Percentiles rank a stretch among this genome's conserved stretches.
phyloP scores from a whole-genome alignment of 2,329 filamentous ascomycete genomes.

The Chrysosphaeria jannelii region DNA sequence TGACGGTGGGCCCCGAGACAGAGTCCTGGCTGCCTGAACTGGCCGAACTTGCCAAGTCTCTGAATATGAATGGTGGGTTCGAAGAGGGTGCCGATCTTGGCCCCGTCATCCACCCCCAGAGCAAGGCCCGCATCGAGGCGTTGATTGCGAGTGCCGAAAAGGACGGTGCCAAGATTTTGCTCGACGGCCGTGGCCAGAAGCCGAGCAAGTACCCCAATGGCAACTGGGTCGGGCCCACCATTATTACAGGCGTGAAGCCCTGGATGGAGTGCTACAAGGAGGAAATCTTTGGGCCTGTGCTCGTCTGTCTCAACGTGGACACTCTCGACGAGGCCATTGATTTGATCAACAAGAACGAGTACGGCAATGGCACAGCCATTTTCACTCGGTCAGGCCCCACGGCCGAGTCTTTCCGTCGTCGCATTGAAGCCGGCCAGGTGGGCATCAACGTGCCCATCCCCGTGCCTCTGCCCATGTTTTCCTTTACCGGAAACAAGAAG shows the following conservation, averaged over 20 bases:
- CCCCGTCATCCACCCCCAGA: constrained; percentile 53
- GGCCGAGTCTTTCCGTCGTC: constrained; percentile 46
- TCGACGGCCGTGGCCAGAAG: constrained; percentile 48
- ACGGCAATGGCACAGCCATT: constrained; percentile 64
- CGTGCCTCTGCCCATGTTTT: constrained; percentile 40
- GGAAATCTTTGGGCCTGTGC: constrained; percentile 63
- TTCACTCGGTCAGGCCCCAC: constrained; percentile 55
- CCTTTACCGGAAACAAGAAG: constrained; percentile 58
- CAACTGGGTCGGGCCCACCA: constrained; percentile 62
- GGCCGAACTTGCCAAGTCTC: constrained; percentile 40
- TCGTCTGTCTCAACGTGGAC: constrained; percentile 51
- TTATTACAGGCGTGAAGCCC: constrained; percentile 52
- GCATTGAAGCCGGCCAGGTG: constrained; percentile 63
- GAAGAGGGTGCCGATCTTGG: constrained; percentile 54
- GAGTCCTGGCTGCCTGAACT: constrained; percentile 58
- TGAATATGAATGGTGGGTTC: constrained; percentile 55
- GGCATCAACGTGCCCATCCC: constrained; percentile 65
- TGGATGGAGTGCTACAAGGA: constrained; percentile 64
- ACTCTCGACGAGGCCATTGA: constrained; percentile 55
- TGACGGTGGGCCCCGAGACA: constrained; percentile 50
- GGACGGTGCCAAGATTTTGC: constrained; percentile 55
- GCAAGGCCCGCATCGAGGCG: constrained; percentile 47
- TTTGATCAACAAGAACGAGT: constrained; percentile 61
- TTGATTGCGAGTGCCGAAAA: constrained; percentile 49
- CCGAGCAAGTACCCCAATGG: constrained; percentile 56